Evolutionary conservation across 768 basidiomycete species (phyloP).

Genomic region (Lactarius quietus): DNA sequence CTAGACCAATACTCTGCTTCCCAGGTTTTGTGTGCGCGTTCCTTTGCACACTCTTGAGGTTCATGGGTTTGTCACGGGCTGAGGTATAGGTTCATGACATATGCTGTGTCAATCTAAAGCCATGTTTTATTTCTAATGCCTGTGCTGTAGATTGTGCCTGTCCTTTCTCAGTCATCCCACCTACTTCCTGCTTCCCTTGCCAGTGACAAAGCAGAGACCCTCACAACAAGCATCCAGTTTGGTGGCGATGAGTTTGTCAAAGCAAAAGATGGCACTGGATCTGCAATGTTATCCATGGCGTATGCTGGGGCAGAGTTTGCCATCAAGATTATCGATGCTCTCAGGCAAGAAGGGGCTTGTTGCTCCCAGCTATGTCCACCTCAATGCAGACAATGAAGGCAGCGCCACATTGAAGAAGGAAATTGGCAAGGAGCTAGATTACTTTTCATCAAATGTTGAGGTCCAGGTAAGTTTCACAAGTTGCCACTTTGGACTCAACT

Average conservation of each 20-base stretch:
- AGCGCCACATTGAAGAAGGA: too few species aligned
- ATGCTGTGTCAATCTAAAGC: too few species aligned
- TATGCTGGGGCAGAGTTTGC: slow-evolving; percentile 93
- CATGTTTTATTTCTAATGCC: too few species aligned
- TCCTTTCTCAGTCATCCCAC: slow-evolving; percentile 86
- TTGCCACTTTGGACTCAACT: too few species aligned
- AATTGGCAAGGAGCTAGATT: slow-evolving; percentile 71
- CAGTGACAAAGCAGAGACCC: slow-evolving; percentile 47
- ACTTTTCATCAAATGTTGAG: slow-evolving; percentile 86
- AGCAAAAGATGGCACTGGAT: slow-evolving; percentile 92
- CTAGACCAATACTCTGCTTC: too few species aligned
- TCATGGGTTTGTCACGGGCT: too few species aligned
- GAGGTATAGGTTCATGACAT: too few species aligned
- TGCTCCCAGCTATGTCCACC: too few species aligned
- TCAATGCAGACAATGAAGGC: too few species aligned
- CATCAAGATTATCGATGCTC: slow-evolving; percentile 73
- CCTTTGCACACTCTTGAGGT: too few species aligned
- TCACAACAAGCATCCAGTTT: slow-evolving; percentile 87
- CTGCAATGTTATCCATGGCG: slow-evolving; percentile 96
- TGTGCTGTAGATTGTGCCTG: slow-evolving; percentile 70
- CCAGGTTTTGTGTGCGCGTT: too few species aligned
- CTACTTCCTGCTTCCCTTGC: slow-evolving; percentile 59
- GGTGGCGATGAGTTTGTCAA: slow-evolving; percentile 98
- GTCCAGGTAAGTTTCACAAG: slow-evolving; percentile 81
- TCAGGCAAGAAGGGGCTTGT: slow-evolving; percentile 87